Percentiles rank a stretch among this genome's conserved stretches.
Conservation (phyloP, 2,329 filamentous ascomycete species). For the Zymoseptoria ardabiliae region DNA sequence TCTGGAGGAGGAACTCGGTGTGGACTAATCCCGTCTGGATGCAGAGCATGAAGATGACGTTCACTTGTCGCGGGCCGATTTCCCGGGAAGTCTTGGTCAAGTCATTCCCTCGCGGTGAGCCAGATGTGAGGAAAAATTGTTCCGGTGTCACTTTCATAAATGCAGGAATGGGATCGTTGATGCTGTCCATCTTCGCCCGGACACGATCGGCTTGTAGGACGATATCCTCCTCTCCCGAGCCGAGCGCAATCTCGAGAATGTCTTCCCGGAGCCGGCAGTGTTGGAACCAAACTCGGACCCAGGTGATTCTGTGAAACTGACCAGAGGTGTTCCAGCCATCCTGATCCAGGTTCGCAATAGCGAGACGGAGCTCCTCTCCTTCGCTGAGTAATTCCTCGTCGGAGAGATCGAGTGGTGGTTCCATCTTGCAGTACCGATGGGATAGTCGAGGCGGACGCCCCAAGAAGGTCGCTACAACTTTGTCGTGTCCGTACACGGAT, state of each 20-base stretch:
- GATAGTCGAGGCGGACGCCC: slow-evolving; percentile 44
- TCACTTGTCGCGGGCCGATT: slow-evolving; percentile 26
- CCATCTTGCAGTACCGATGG: slow-evolving; percentile 48
- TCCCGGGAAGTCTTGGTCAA: background rate
- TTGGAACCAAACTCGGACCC: slow-evolving; percentile 40
- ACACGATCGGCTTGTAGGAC: slow-evolving; percentile 34
- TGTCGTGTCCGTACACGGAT: slow-evolving; percentile 28
- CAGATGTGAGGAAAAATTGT: slow-evolving; percentile 18
- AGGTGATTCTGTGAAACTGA: slow-evolving; percentile 38
- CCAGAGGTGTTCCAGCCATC: slow-evolving; percentile 48
- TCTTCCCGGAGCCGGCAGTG: slow-evolving; percentile 51
- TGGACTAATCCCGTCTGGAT: slow-evolving; percentile 40
- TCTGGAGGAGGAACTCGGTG: slow-evolving; percentile 53
- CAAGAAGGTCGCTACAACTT: slow-evolving; percentile 27
- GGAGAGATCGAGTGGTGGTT: slow-evolving; percentile 48
- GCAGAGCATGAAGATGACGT: slow-evolving; percentile 38
- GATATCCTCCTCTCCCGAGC: slow-evolving; percentile 33
- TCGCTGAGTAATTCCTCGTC: slow-evolving; percentile 44
- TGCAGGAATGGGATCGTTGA: slow-evolving; percentile 30
- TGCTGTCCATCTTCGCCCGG: slow-evolving; percentile 32
- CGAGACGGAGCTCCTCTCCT: slow-evolving; percentile 34
- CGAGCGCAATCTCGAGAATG: slow-evolving; percentile 51
- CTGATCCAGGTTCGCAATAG: slow-evolving; percentile 37
- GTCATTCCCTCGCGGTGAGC: background rate
- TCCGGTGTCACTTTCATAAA: slow-evolving; percentile 27